Evolutionary conservation across 2,329 filamentous ascomycete species (phyloP), one percentile per base, ranked within the genome.

Genomic region (Talaromyces sp.): DNA sequence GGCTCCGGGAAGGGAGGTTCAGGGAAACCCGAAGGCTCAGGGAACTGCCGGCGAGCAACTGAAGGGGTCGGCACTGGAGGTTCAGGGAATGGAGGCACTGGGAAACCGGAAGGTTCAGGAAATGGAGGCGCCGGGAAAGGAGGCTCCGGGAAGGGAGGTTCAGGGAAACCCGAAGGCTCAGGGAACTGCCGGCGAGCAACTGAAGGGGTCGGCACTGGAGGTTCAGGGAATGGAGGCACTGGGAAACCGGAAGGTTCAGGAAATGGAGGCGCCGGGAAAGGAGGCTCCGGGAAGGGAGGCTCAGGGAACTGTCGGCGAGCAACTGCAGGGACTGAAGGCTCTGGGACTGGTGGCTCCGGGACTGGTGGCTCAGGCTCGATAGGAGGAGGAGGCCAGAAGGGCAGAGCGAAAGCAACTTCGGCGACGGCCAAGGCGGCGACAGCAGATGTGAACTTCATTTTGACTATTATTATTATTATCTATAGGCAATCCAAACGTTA

Each of bases 401-500:
- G 60, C 43, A 56, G 50, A 54, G 60, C 56, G 14, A 62, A 7
- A 10, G 56, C 60, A 50, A 24, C 50, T 19, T 54, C 58, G 50
- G 58, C 21, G 29, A 62, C 26, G 35, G 52, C 52, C 7, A 58
- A 53, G 27, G 52, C 56, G 38, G 60, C 43, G 58, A 27, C 60
- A 24, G 56, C 52, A 59, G 60, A 62, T 46, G 54, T 56, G 46
- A 62, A 56, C 46, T 59, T 62, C 60, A 62, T 62, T 9, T 58
- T 61, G 35, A 21, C 11, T 26, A 13, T 26, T 50, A 13, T 50
- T 27, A 52, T 29, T 29, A 46, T 46, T 46, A 24, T 46, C 43
- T 46, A 24, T 11, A 24, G 43, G 7, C 11, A 24, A 13, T 11
- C 21, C 1, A 9, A 46, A 46, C 13, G 43, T 46, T n/a, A 46